Percentiles rank a stretch among this genome's conserved stretches.
Conservation (phyloP, 1,284 basidiomycete genomes). For the Exsudoporus floridanus region DNA sequence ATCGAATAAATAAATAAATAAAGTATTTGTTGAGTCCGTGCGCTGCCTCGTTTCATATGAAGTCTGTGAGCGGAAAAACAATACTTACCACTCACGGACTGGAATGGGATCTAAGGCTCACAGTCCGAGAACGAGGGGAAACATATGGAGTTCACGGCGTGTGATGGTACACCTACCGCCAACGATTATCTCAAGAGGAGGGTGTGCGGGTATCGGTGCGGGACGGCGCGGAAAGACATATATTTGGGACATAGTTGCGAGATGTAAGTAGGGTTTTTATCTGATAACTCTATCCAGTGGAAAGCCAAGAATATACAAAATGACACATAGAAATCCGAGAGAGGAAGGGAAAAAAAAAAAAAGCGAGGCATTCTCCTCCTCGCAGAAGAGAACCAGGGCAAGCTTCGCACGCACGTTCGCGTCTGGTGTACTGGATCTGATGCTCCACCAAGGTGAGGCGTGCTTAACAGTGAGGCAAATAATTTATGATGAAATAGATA, state of each 20-base stretch:
- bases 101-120: neutral
- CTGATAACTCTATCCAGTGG: constrained; percentile 8
- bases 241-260: neutral
- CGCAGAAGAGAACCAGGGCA: constrained; percentile 15
- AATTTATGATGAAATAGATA: neutral
- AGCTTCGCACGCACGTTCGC: constrained; percentile 32
- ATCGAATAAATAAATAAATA: constrained; percentile 11
- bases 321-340: constrained; percentile 8
- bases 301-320: constrained; percentile 6
- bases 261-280: constrained; percentile 9
- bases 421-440: constrained; percentile 12
- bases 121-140: too few species aligned
- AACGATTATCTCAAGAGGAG: neutral
- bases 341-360: constrained; percentile 8
- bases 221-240: constrained; percentile 2
- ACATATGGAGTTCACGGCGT: neutral
- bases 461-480: constrained; percentile 7
- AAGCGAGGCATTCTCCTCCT: constrained; percentile 10
- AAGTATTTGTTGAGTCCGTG: constrained; percentile 1
- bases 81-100: neutral
- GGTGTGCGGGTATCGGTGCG: neutral
- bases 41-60: constrained; percentile 1
- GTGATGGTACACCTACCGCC: neutral
- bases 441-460: constrained; percentile 27
- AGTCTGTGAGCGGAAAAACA: neutral